Evolutionary conservation across 768 basidiomycete species (phyloP).

Genomic region (Amylocystis lapponica): DNA sequence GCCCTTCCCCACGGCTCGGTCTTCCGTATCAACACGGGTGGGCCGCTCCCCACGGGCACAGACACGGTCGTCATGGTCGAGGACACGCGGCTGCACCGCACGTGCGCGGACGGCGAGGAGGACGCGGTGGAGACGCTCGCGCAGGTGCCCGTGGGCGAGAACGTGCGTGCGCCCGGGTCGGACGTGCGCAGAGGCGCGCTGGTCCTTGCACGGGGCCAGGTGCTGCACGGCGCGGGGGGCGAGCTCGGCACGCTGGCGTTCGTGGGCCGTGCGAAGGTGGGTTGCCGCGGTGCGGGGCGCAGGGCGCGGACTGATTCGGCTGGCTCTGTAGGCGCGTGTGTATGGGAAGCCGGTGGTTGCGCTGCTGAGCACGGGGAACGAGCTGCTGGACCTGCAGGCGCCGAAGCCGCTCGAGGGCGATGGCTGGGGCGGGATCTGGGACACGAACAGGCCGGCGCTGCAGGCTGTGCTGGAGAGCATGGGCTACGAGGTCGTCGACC

Average conservation of each 20-base stretch:
- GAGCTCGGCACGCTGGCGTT: slow-evolving; percentile 82
- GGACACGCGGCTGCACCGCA: slow-evolving; percentile 73
- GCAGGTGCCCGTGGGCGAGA: slow-evolving; percentile 59
- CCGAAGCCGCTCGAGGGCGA: slow-evolving; percentile 26
- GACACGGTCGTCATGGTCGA: slow-evolving; percentile 92
- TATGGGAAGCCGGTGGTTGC: slow-evolving; percentile 71
- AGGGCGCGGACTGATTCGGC: neutral
- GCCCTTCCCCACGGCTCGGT: slow-evolving; percentile 44
- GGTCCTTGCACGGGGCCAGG: slow-evolving; percentile 55
- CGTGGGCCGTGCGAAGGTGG: slow-evolving; percentile 66
- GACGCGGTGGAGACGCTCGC: slow-evolving; percentile 61
- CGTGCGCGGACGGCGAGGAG: slow-evolving; percentile 53
- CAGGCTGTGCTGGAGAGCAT: slow-evolving; percentile 61
- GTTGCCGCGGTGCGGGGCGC: neutral
- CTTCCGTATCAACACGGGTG: slow-evolving; percentile 85
- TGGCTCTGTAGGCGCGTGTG: slow-evolving; percentile 51
- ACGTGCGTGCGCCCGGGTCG: slow-evolving; percentile 67
- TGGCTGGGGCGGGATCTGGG: slow-evolving; percentile 71
- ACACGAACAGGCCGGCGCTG: slow-evolving; percentile 83
- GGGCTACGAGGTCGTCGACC: slow-evolving; percentile 73
- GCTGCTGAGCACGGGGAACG: slow-evolving; percentile 82
- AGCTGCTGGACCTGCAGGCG: slow-evolving; percentile 58
- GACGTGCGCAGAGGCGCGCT: slow-evolving; percentile 67
- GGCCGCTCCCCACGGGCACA: slow-evolving; percentile 66
- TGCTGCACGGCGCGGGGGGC: slow-evolving; percentile 63